Evolutionary conservation across 2,329 filamentous ascomycete genomes (phyloP), one percentile per base, ranked within the genome.

Genomic region (Fusarium mexicanum): DNA sequence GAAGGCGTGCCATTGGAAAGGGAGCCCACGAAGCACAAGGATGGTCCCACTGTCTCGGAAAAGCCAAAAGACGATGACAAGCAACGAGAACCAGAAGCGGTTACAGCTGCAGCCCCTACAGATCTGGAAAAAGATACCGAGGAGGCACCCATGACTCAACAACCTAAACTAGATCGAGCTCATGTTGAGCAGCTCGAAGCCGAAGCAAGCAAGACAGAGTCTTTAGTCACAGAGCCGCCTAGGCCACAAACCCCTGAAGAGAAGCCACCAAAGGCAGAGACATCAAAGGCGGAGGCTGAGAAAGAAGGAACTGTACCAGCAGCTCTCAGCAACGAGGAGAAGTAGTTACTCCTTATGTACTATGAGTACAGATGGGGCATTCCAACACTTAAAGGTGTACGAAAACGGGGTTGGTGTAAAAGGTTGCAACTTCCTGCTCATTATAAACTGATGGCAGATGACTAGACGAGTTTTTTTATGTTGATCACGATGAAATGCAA

Each of bases 391-490:
- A 41, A 44, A 14, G 29, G 35, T 43, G 31, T 43, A 64, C 50
- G 51, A 26, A 26, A 53, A 37, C 40, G 46, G 50, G 48, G 24
- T 16, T 24, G 41, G 41, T 47, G 46, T 60, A 51, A 63, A 66
- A 44, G 33, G 41, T 38, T 51, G 44, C 29, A 38, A 61, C 48
- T 70, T 44, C 60, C 47, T 61, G 58, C 55, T 57, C 61, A 66
- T 54, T 57, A 43, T 5, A 50, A 8, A 31, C 43, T 47, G 72
- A 61, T 70, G 69, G 38, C 41, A 53, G 54, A 73, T 31, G 64
- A 75, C 46, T 69, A 68, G 53, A 75, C 66, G 69, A 74, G 61
- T 69, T 67, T 73, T 72, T 72, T 33, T 67, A 69, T 74, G 64
- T 75, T 58, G 54, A 54, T 58, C 31, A 73, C 62, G 70, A 71